These are phyloP conservation scores for Gremmenia infestans DNA, from an alignment of 2,329 filamentous ascomycete species.

Conservation along the genomic window DNA sequence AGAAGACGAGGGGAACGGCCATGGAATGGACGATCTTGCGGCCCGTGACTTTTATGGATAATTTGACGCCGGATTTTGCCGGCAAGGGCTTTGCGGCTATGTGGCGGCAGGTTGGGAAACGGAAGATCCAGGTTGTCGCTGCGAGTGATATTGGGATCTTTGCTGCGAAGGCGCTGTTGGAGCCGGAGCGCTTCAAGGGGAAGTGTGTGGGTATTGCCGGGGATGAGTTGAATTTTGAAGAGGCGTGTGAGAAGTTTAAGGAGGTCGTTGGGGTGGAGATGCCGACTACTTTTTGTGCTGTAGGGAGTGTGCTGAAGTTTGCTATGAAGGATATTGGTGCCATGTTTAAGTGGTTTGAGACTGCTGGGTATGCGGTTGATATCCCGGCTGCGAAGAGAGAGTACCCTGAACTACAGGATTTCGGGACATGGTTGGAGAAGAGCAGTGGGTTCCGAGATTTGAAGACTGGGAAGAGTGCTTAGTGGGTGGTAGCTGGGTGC, in stretches of 20 bases:
- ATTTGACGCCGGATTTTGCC: constrained; percentile 28
- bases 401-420: constrained; percentile 39
- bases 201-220: constrained; percentile 39
- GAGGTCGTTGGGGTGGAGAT: constrained; percentile 26
- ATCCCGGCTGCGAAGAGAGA: constrained; percentile 36
- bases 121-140: constrained; percentile 38
- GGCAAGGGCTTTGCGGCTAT: constrained; percentile 24
- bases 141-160: constrained; percentile 42
- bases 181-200: constrained; percentile 35
- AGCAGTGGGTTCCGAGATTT: constrained; percentile 24
- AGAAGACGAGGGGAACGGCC: constrained; percentile 29
- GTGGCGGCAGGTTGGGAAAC: constrained; percentile 27
- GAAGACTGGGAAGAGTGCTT: constrained; percentile 2
- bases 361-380: constrained; percentile 28
- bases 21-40: constrained; percentile 54
- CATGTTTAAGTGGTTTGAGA: constrained; percentile 31
- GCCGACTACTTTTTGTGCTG: constrained; percentile 25
- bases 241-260: constrained; percentile 30
- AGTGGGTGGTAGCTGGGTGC: background rate
- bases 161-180: constrained; percentile 38
- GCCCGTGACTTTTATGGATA: constrained; percentile 53
- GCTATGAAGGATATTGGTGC: constrained; percentile 23
- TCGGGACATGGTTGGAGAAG: constrained; percentile 42
- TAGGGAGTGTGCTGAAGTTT: constrained; percentile 22
- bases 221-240: constrained; percentile 38